Conservation (phyloP, 768 basidiomycete species). For the Tulasnella sp. region DNA sequence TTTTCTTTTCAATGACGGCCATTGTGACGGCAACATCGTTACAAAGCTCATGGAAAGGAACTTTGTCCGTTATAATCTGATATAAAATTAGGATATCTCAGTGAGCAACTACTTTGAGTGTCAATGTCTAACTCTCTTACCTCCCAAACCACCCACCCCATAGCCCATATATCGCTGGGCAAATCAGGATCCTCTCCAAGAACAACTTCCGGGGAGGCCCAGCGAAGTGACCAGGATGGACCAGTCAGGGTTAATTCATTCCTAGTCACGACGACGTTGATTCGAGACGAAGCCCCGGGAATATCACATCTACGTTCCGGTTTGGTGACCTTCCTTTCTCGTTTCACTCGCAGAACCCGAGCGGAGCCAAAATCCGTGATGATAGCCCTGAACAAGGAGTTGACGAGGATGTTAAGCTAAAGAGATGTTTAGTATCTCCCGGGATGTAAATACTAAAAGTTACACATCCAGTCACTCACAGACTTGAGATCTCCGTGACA, state of each 20-base stretch:
- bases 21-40: neutral
- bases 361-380: neutral
- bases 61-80: neutral
- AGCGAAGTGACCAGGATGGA: neutral
- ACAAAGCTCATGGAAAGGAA: neutral
- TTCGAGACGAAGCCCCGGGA: neutral
- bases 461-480: no score
- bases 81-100: no score
- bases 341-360: neutral
- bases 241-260: neutral
- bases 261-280: neutral
- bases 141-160: neutral
- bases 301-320: neutral
- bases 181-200: neutral
- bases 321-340: neutral
- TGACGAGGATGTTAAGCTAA: neutral
- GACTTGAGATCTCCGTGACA: conserved; percentile 4
- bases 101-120: neutral
- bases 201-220: neutral
- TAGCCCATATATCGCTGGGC: neutral
- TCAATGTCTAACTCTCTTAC: neutral
- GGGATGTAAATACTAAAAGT: no score
- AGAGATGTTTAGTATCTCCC: neutral
- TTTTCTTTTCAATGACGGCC: neutral
- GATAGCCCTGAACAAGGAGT: neutral